These are phyloP conservation scores for Didymella segeticola DNA, from an alignment of 2,329 filamentous ascomycete species.

Conservation along the genomic window DNA sequence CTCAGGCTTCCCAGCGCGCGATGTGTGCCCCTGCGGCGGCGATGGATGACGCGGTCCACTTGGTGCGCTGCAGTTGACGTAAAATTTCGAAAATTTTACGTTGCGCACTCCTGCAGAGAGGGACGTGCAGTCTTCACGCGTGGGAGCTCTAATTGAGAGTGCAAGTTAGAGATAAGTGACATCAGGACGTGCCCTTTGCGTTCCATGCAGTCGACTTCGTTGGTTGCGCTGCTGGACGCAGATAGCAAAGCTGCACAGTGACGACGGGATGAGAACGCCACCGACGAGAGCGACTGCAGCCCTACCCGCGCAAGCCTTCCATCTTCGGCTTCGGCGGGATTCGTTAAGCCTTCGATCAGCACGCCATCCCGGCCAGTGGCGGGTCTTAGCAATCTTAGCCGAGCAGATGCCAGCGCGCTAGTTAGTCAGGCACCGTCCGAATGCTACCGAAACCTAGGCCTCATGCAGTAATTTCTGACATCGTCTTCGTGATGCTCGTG, in stretches of 20 bases:
- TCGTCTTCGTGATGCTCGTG: slow-evolving; percentile 7
- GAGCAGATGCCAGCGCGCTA: slow-evolving; percentile 18
- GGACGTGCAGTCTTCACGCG: slow-evolving; percentile 27
- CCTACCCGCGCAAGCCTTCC: slow-evolving; percentile 15
- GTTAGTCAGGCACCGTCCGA: slow-evolving; percentile 18
- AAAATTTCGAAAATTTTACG: slow-evolving; percentile 40
- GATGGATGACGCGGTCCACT: slow-evolving; percentile 35
- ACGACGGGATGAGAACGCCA: slow-evolving; percentile 4
- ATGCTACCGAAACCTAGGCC: slow-evolving; percentile 21
- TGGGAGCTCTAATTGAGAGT: slow-evolving; percentile 7
- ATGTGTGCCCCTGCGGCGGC: slow-evolving; percentile 11
- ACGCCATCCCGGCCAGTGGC: slow-evolving; percentile 28
- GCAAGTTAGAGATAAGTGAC: neutral
- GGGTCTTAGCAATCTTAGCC: slow-evolving; percentile 28
- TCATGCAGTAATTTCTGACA: slow-evolving; percentile 26
- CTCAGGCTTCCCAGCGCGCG: slow-evolving; percentile 6
- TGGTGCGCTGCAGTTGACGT: slow-evolving; percentile 36
- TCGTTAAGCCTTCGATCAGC: slow-evolving; percentile 28
- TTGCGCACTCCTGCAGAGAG: slow-evolving; percentile 20
- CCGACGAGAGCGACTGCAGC: slow-evolving; percentile 13
- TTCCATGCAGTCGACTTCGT: neutral
- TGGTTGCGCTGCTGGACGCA: neutral
- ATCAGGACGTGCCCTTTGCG: slow-evolving; percentile 1
- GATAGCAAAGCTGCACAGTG: slow-evolving; percentile 5
- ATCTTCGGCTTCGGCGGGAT: slow-evolving; percentile 10